Evolutionary conservation across 2,329 filamentous ascomycete species (phyloP), one percentile per base, ranked within the genome.

Genomic region (Aspergillus arachidicola): DNA sequence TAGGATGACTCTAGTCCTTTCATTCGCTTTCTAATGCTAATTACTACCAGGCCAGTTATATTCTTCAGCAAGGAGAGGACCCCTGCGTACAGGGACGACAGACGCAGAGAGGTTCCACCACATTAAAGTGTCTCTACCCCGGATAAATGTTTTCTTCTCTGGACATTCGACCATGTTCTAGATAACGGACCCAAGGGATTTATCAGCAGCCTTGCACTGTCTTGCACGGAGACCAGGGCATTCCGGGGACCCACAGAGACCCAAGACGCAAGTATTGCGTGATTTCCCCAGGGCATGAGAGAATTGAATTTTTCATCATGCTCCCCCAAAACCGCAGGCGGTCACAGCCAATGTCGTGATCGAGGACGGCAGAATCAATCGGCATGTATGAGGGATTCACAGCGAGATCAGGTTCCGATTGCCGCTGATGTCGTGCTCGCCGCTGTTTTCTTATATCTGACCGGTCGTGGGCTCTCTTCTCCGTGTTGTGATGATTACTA

Each of bases 231-330:
- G 26, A 64, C 58, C 62, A 58, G 16, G n/a, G 43, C 50, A 30
- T 1, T 75, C n/a, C 66, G 69, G 73, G 34, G 2, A 32, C 16
- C 57, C 56, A 62, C 50, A 70, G 57, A 6, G 14, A 68, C 72
- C 73, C 56, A 10, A 28, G 6, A 62, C 34, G 75, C 76, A 77
- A 65, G 64, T 73, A 79, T 79, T 75, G 78, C 78, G 78, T 79
- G 77, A 76, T 79, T 75, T 73, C 64, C 67, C 60, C 58, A 58
- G 62, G 58, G 55, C 68, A 72, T 75, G 69, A 74, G 67, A 64
- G 68, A 68, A 76, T 73, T 66, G 56, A 69, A 71, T 68, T 71
- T 71, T 72, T 73, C 69, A 68, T 69, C 65, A 67, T 43, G 28
- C 46, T 34, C 21, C 23, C 69, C 67, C 48, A 41, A 70, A 68